Base-by-base conservation (phyloP, 176 grass and related monocot genomes). In the Leersia perrieri region DNA sequence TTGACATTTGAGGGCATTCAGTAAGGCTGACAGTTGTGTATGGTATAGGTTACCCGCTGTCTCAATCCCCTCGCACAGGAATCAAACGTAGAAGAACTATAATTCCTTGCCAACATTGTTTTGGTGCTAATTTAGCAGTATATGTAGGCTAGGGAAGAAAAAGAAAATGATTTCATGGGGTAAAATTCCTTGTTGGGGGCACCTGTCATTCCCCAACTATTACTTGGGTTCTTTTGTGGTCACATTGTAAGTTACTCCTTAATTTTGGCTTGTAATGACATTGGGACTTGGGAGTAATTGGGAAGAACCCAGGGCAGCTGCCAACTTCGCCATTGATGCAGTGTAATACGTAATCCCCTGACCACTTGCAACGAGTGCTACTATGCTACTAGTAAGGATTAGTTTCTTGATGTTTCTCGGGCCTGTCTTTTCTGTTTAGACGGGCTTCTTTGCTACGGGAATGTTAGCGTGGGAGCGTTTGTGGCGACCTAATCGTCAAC, bases 1-100 rank as follows among this genome's bases (percentile, higher is more conserved):
- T 99, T 38, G 96, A 95, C 80, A 99, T 99, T 41, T 95, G 67
- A 90, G 68, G 28, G 5, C 66, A 58, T 82, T 32, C 3, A 40
- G 32, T 23, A 76, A n/a, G 14, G 78, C 58, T 44, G 78, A 60
- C 73, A 9, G 41, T 65, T 68, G 28, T 81, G 72, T 89, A 81
- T 89, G 77, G 70, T 76, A 81, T 66, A 68, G 73, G 78, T 58
- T 44, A 77, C 64, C 44, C 23, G 15, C 33, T 76, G 30, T 62
- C 33, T 53, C 47, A 33, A 58, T 58, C 20, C 67, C 27, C 38
- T 35, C 23, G 27, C 6, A 66, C 74, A 79, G 47, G 36, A 63
- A 28, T 31, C 76, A 77, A 78, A 22, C 30, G 10, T 87, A 68
- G 75, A 4, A 28, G n/a, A 66, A 49, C 15, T 29, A 66, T 15